These are phyloP conservation scores for Peronospora farinosa DNA, from an alignment of 352 stramenopile species.

Conservation along the genomic window DNA sequence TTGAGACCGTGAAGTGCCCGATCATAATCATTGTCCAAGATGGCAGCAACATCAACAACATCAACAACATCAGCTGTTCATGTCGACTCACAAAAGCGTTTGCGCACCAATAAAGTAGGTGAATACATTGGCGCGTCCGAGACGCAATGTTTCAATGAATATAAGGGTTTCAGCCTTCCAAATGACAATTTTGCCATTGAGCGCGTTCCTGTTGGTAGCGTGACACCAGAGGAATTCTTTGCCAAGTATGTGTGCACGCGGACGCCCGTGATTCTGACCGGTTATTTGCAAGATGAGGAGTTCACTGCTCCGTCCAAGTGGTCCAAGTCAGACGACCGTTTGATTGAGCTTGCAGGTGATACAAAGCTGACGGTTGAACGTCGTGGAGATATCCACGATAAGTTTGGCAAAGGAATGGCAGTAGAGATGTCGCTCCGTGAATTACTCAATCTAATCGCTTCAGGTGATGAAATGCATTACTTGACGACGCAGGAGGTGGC, in stretches of 20 bases:
- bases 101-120: slow-evolving; percentile 29
- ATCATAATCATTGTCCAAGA: slow-evolving; percentile 16
- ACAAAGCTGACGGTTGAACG: slow-evolving; percentile 75
- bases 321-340: slow-evolving; percentile 56
- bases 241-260: slow-evolving; percentile 67
- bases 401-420: slow-evolving; percentile 84
- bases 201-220: slow-evolving; percentile 39
- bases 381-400: slow-evolving; percentile 49
- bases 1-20: slow-evolving; percentile 6
- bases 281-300: slow-evolving; percentile 47
- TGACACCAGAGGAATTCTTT: slow-evolving; percentile 75
- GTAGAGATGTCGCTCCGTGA: slow-evolving; percentile 74
- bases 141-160: slow-evolving; percentile 39
- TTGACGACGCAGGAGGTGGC: slow-evolving; percentile 88
- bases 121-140: slow-evolving; percentile 13
- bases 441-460: slow-evolving; percentile 64
- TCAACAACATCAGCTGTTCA: neutral
- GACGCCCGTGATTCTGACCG: slow-evolving; percentile 72
- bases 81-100: slow-evolving; percentile 35
- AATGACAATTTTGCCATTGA: slow-evolving; percentile 42
- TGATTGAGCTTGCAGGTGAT: slow-evolving; percentile 54
- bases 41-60: slow-evolving; percentile 5
- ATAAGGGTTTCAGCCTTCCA: slow-evolving; percentile 50
- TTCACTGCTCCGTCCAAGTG: slow-evolving; percentile 61
- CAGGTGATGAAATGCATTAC: slow-evolving; percentile 77